A percentile compares a stretch with the other conserved stretches of the same genome.
These are phyloP conservation scores for Styphnolobium japonicum DNA, from an alignment of 306 rosid species.

Conservation along the genomic window DNA sequence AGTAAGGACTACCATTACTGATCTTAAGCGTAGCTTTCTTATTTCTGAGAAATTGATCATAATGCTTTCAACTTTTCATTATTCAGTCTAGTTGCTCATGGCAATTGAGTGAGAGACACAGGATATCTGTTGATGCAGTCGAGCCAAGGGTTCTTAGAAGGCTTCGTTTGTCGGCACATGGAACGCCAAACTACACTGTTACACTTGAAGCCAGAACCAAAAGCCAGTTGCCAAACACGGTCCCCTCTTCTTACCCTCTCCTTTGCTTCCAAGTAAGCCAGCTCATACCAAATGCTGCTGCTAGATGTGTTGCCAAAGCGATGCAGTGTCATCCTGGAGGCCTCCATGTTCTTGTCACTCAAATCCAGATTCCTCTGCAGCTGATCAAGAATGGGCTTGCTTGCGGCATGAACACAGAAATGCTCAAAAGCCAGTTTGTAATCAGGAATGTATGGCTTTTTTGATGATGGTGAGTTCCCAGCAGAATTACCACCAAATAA, in stretches of 20 bases:
- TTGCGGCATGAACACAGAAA: slow-evolving; percentile 88
- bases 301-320: slow-evolving; percentile 96
- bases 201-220: slow-evolving; percentile 96
- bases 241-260: slow-evolving; percentile 77
- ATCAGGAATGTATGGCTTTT: slow-evolving; percentile 88
- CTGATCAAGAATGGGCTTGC: slow-evolving; percentile 75
- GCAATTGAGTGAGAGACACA: slow-evolving; percentile 19
- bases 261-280: slow-evolving; percentile 90
- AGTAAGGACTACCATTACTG: background rate
- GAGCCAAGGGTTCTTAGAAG: slow-evolving; percentile 77
- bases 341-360: slow-evolving; percentile 77
- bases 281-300: slow-evolving; percentile 93
- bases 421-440: slow-evolving; percentile 93
- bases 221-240: slow-evolving; percentile 90
- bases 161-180: slow-evolving; percentile 56
- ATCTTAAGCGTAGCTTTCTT: background rate
- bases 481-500: slow-evolving; percentile 49
- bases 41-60: background rate
- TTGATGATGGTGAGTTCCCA: slow-evolving; percentile 24
- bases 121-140: slow-evolving; percentile 73
- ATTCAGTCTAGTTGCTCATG: background rate
- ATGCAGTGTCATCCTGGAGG: slow-evolving; percentile 82
- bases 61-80: background rate
- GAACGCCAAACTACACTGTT: slow-evolving; percentile 87
- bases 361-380: slow-evolving; percentile 85